Base-by-base conservation (phyloP, 768 basidiomycete genomes). In the Pulveroboletus sp. region DNA sequence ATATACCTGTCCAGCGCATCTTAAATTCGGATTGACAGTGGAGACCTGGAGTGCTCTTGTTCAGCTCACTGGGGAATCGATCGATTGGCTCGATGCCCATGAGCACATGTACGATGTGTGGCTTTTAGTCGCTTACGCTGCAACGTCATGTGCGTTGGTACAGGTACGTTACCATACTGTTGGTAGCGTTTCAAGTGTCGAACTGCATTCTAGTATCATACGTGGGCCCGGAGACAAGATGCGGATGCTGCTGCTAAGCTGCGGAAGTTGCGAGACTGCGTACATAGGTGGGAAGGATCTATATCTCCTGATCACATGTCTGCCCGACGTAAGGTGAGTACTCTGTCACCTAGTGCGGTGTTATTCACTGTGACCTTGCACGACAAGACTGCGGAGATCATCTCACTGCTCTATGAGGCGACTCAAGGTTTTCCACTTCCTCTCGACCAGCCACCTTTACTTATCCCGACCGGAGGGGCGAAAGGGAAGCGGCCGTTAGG, bases 231-330 rank as follows among this genome's bases (percentile, higher is more conserved):
- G 42, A 75, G 92, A 39, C 81, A 85, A 59, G 92, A 95, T 59
- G 69, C 75, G 5, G 80, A 82, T 6, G 90, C 93, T 5, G 81
- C 84, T 48, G 74, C 74, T 15, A 86, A 86, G 57, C 74, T 97
- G 47, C 81, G 80, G 58, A 84, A 86, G 66, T 71, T 96, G 46
- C 83, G 87, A 21, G 92, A 95, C 65, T 89, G 86, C 48, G 84
- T 93, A 13, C 76, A 84, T 51, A 76, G 86, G 52, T 97, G 93
- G 93, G 94, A 95, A 67, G 80, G 76, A 47, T 79, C 88, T 1
- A 78, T 93, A 51, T 89, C 86, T 51, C 86, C 89, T 42, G 93
- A 96, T 57, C 93, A 97, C 70, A 94, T 94, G 91, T 91, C 89
- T 37, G 84, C 89, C 17, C 81, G 93, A 70, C 83, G 93, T 56